A percentile compares a stretch with the other conserved stretches of the same genome.
Conservation (phyloP, 148 eudicot genomes). For the Camellia granthamiana region DNA sequence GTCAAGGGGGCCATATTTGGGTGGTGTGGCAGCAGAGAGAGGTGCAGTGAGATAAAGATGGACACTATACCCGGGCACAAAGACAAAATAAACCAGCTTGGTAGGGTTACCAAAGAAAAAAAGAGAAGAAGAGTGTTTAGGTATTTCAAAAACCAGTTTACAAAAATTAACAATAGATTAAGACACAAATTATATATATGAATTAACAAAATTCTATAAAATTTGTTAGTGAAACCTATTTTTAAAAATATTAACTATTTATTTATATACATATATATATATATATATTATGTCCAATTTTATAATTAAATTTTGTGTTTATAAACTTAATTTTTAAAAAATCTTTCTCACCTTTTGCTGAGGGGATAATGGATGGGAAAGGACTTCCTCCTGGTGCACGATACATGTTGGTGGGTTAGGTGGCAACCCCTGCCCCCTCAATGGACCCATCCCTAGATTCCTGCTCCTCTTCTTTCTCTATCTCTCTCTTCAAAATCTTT, state of each 20-base stretch:
- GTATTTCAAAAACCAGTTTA: background rate
- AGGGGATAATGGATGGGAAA: constrained; percentile 24
- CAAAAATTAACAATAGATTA: too few species aligned
- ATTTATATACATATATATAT: too few species aligned
- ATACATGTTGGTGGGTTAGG: constrained; percentile 82
- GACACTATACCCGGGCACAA: constrained; percentile 11
- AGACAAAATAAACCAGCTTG: constrained; percentile 33
- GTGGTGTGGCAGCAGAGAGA: background rate
- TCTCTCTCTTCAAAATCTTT: background rate
- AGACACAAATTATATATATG: too few species aligned
- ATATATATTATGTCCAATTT: too few species aligned
- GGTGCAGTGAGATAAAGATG: too few species aligned
- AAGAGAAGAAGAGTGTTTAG: constrained; percentile 6
- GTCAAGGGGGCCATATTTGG: background rate
- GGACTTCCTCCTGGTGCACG: constrained; percentile 49
- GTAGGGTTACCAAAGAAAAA: constrained; percentile 16
- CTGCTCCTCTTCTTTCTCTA: constrained; percentile 27
- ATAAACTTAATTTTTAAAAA: too few species aligned
- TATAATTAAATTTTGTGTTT: too few species aligned
- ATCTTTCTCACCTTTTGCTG: background rate
- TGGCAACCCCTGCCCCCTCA: constrained; percentile 67
- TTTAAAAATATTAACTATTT: too few species aligned
- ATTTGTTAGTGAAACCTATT: too few species aligned
- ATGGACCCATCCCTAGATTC: constrained; percentile 59
- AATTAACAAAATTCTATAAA: too few species aligned